These are phyloP conservation scores for Phallus indusiatus DNA, from an alignment of 768 basidiomycete genomes.

Conservation along the genomic window DNA sequence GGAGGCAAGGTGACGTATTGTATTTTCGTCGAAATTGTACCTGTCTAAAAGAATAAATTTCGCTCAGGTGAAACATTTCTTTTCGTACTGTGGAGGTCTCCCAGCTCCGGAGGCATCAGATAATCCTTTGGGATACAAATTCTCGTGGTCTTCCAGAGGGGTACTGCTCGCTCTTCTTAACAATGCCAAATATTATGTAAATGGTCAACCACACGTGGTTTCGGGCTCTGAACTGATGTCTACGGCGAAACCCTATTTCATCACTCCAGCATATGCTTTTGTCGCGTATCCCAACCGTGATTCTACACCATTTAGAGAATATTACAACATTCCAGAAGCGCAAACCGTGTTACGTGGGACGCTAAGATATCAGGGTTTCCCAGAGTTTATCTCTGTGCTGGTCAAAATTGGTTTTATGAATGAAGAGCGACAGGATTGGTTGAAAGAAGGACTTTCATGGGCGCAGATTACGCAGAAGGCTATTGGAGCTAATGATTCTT, in stretches of 20 bases:
- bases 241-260: constrained; percentile 86
- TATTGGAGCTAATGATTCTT: constrained; percentile 53
- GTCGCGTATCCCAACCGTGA: constrained; percentile 97
- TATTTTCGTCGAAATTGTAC: too few species aligned
- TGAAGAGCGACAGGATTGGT: constrained; percentile 65
- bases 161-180: constrained; percentile 93
- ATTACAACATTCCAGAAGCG: constrained; percentile 88
- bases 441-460: constrained; percentile 71
- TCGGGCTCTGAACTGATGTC: constrained; percentile 81
- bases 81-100: constrained; percentile 93
- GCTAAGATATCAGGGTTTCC: constrained; percentile 93
- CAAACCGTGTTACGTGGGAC: constrained; percentile 91
- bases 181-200: constrained; percentile 68
- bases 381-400: constrained; percentile 81
- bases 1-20: constrained; percentile 90
- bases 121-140: constrained; percentile 98
- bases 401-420: constrained; percentile 86
- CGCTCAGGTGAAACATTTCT: constrained; percentile 86
- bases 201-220: constrained; percentile 55
- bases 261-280: constrained; percentile 91
- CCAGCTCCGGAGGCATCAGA: constrained; percentile 84
- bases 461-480: constrained; percentile 72
- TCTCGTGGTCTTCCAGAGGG: constrained; percentile 96
- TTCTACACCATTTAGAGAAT: constrained; percentile 83
- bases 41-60: too few species aligned